These are phyloP conservation scores for Fusarium sp. DNA, from an alignment of 2,329 filamentous ascomycete species.

Conservation along the genomic window DNA sequence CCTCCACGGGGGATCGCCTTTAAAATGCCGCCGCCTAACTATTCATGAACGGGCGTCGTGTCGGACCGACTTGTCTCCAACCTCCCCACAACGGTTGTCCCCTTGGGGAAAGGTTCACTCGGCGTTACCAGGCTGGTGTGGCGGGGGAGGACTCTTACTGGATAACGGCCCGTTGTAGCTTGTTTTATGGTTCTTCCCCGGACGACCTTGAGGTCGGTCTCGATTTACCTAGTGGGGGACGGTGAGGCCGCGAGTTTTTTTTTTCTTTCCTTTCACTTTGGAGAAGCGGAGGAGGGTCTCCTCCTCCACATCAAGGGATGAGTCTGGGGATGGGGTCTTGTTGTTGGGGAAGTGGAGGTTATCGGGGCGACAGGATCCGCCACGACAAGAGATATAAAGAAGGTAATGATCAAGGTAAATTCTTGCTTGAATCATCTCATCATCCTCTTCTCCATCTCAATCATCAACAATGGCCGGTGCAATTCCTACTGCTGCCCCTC, in stretches of 20 bases:
- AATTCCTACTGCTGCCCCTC: slow-evolving; percentile 36
- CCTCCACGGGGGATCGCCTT: slow-evolving; percentile 19
- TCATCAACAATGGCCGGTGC: slow-evolving; percentile 36
- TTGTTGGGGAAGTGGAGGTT: slow-evolving; percentile 33
- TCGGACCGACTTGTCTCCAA: slow-evolving; percentile 23
- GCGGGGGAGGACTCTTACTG: background rate
- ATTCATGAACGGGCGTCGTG: slow-evolving; percentile 9
- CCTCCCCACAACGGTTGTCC: slow-evolving; percentile 19
- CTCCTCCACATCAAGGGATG: slow-evolving; percentile 15
- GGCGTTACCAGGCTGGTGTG: background rate
- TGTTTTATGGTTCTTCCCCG: slow-evolving; percentile 37
- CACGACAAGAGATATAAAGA: slow-evolving; percentile 31
- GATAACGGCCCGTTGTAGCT: slow-evolving; percentile 8
- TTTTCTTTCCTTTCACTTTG: background rate
- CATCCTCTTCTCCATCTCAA: background rate
- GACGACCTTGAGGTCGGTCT: slow-evolving; percentile 15
- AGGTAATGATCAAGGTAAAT: background rate
- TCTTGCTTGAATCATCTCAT: slow-evolving; percentile 13
- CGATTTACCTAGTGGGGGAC: slow-evolving; percentile 9
- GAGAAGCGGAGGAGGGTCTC: slow-evolving; percentile 16
- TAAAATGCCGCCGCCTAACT: background rate
- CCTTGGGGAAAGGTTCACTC: background rate
- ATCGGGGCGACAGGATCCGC: slow-evolving; percentile 17
- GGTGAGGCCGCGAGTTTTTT: background rate
- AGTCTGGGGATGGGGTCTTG: slow-evolving; percentile 22